Evolutionary conservation across 192 early-diverging fungal species (phyloP).

Genomic region (Coemansia sp.): DNA sequence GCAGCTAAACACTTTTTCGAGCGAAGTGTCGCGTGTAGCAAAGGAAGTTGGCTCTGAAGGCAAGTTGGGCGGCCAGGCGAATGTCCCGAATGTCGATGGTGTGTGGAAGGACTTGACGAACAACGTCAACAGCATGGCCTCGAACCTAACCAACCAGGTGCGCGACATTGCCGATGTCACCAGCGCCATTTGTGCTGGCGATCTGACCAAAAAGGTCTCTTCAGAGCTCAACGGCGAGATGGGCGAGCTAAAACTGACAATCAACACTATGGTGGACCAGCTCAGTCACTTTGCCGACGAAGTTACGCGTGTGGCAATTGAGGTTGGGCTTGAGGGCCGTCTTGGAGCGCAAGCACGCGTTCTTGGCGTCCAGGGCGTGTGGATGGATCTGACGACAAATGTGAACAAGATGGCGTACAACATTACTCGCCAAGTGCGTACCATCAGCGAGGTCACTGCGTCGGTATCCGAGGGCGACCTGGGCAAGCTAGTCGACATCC

Average conservation of each 20-base stretch:
- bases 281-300: slow-evolving; percentile 65
- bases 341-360: slow-evolving; percentile 69
- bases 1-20: slow-evolving; percentile 63
- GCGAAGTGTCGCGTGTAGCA: slow-evolving; percentile 67
- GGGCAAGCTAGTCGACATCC: slow-evolving; percentile 59
- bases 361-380: slow-evolving; percentile 60
- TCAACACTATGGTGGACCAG: slow-evolving; percentile 67
- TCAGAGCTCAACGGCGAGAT: slow-evolving; percentile 60
- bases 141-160: slow-evolving; percentile 63
- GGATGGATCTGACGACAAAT: slow-evolving; percentile 68
- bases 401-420: slow-evolving; percentile 73
- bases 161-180: slow-evolving; percentile 59
- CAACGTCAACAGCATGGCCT: slow-evolving; percentile 67
- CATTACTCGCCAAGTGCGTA: slow-evolving; percentile 65
- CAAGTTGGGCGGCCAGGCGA: slow-evolving; percentile 57
- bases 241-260: slow-evolving; percentile 56
- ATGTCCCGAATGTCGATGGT: slow-evolving; percentile 58
- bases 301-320: slow-evolving; percentile 64
- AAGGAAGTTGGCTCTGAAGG: slow-evolving; percentile 68
- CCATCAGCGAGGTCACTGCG: slow-evolving; percentile 65
- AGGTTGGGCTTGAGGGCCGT: slow-evolving; percentile 68
- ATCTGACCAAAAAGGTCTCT: slow-evolving; percentile 58
- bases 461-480: slow-evolving; percentile 67
- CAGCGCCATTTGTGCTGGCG: slow-evolving; percentile 58
- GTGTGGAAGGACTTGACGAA: slow-evolving; percentile 65